A percentile compares a stretch with the other conserved stretches of the same genome.
Conservation (phyloP, 2,329 filamentous ascomycete species). For the Massarina eburnea region DNA sequence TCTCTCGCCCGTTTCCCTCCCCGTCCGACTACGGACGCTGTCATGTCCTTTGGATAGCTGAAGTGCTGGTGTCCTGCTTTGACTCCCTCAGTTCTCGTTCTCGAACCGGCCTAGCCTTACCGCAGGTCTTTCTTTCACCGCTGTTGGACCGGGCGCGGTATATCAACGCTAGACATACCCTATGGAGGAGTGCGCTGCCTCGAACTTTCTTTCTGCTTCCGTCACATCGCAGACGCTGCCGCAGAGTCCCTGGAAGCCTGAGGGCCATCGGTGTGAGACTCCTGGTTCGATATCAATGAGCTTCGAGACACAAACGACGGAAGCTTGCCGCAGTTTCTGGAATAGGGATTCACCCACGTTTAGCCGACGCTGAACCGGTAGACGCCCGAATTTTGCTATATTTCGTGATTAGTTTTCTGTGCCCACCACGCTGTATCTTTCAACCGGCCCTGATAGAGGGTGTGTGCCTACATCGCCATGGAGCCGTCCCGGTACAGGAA, state of each 20-base stretch:
- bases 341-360: not conserved
- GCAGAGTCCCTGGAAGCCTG: not conserved
- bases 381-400: not conserved
- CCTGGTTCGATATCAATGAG: conserved; percentile 1
- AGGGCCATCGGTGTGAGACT: not conserved
- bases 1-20: not conserved
- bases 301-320: not conserved
- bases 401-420: not conserved
- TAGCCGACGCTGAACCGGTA: not conserved
- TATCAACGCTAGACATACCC: conserved; percentile 2
- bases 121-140: conserved; percentile 2
- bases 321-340: not conserved
- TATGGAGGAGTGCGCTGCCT: conserved; percentile 6
- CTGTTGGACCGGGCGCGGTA: conserved; percentile 7
- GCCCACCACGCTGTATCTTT: not conserved
- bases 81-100: not conserved
- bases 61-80: not conserved
- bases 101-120: not conserved
- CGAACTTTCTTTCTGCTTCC: conserved; percentile 1
- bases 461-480: conserved; percentile 20
- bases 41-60: not conserved
- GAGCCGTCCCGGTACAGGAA: conserved; percentile 41
- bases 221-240: not conserved
- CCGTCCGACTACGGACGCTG: too few species aligned
- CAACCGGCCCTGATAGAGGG: not conserved